Evolutionary conservation across 2,329 filamentous ascomycete species (phyloP).

Genomic region (Dactylellina drechsleri): DNA sequence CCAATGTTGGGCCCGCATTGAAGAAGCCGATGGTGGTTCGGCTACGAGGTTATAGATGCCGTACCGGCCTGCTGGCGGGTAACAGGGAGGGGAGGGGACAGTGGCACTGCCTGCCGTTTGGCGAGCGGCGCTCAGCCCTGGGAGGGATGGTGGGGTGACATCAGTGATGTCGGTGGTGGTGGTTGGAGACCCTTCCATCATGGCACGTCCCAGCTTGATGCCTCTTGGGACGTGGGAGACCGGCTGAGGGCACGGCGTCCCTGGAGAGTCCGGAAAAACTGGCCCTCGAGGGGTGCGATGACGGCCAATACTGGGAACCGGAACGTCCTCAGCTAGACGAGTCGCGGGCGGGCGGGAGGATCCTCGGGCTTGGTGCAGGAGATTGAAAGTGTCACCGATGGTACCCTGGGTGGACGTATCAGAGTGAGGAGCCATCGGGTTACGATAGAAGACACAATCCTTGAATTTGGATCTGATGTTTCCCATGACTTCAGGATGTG

Average conservation of each 20-base stretch:
- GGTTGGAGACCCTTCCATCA: no score
- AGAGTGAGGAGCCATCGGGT: conserved; percentile 15
- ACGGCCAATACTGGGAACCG: background rate
- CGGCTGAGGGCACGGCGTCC: background rate
- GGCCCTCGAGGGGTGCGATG: background rate
- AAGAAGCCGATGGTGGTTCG: no score
- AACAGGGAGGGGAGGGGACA: no score
- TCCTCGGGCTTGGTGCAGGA: conserved; percentile 15
- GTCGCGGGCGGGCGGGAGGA: background rate
- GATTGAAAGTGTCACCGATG: conserved; percentile 20
- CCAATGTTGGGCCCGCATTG: no score
- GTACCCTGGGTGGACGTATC: conserved; percentile 28
- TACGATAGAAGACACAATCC: conserved; percentile 17
- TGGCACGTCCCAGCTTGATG: background rate
- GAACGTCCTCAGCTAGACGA: background rate
- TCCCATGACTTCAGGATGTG: background rate
- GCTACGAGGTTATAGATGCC: no score
- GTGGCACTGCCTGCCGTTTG: no score
- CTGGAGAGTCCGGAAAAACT: background rate
- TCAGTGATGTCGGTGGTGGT: no score
- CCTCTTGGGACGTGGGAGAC: background rate
- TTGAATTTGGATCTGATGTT: conserved; percentile 4
- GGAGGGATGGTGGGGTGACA: no score
- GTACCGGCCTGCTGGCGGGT: no score
- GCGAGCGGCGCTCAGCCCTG: no score